phyloP scores from a whole-genome alignment of 2,329 filamentous ascomycete species.

The Ascochyta rabiei region DNA sequence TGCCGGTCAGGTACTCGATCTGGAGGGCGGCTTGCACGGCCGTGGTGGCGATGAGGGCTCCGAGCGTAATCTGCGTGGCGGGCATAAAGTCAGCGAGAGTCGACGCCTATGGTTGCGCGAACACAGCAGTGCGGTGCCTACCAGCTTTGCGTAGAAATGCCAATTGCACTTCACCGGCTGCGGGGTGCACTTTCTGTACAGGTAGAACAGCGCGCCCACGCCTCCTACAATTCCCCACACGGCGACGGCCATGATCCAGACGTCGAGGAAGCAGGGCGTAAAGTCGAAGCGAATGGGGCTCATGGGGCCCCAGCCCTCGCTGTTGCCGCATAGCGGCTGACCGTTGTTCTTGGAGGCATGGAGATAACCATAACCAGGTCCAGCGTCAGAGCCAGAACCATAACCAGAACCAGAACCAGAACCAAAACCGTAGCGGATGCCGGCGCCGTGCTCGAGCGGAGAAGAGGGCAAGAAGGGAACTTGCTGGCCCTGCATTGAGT shows the following conservation, averaged over 20 bases:
- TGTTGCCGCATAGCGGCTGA: constrained; percentile 84
- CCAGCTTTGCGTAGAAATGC: constrained; percentile 93
- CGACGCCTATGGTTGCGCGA: not conserved
- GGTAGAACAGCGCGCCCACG: constrained; percentile 77
- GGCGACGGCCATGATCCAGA: constrained; percentile 81
- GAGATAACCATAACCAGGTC: constrained; percentile 57
- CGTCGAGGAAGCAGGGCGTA: constrained; percentile 95
- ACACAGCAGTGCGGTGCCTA: constrained; percentile 46
- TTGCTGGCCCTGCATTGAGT: constrained; percentile 48
- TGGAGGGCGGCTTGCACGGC: constrained; percentile 77
- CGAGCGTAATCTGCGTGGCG: constrained; percentile 63
- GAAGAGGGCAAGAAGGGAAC: constrained; percentile 41
- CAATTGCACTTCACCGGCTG: constrained; percentile 78
- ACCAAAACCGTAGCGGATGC: constrained; percentile 28
- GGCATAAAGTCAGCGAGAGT: not conserved
- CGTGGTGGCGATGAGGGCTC: constrained; percentile 70
- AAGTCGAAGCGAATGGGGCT: constrained; percentile 90
- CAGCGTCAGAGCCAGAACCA: too few species aligned
- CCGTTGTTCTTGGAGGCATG: constrained; percentile 49
- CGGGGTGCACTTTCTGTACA: constrained; percentile 72
- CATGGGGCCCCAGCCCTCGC: constrained; percentile 93
- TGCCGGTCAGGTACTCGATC: constrained; percentile 68
- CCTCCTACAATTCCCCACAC: constrained; percentile 80
- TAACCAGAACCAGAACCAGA: too few species aligned
- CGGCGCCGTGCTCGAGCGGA: constrained; percentile 22